Base-by-base conservation (phyloP, 805 yeast species). In the Jamesozyma hellenica region DNA sequence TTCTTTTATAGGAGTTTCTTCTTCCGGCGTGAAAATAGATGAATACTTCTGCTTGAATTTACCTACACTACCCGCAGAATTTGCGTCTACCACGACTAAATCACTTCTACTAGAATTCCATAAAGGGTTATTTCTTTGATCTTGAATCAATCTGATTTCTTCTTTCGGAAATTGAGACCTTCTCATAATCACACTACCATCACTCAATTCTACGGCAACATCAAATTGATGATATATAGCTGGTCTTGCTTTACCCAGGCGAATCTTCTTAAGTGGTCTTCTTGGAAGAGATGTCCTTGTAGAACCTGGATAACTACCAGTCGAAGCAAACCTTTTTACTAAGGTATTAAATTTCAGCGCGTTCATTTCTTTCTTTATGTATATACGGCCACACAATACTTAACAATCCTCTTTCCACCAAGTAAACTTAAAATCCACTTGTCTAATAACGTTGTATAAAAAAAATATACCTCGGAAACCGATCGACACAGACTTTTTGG, bases 21-120 rank as follows among this genome's bases (percentile, higher is more conserved):
- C 64, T 40, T 61, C 64, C 30, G 67, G 63, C 14, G 67, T 65
- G 41, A 74, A 77, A 14, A 68, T 64, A 2, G 80, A 63, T 17
- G 55, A 50, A 55, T 72, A 83, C 58, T 72, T 81, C 59, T 75
- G 74, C 59, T 75, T 81, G 70, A 82, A 83, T 60, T 74, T 79
- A 60, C 73, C 77, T 53, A 88, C 65, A 60, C 79, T 80, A 51
- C 94, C 95, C 38, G 84, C 79, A 12, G 92, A 83, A 58, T 77
- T 83, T n/a, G 83, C 80, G 61, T 84, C 94, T 28, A 75, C 71
- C 34, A 79, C 72, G 38, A 74, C 74, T 51, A 84, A 67, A 60
- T 86, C 92, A 17, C 82, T 75, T 63, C 88, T 77, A 46, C 82
- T 74, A 38, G 87, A 85, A 63, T 92, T 92, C 96, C 96, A 92